These are phyloP conservation scores for Microcyclospora tardicrescens DNA, from an alignment of 2,329 filamentous ascomycete species.

Conservation along the genomic window DNA sequence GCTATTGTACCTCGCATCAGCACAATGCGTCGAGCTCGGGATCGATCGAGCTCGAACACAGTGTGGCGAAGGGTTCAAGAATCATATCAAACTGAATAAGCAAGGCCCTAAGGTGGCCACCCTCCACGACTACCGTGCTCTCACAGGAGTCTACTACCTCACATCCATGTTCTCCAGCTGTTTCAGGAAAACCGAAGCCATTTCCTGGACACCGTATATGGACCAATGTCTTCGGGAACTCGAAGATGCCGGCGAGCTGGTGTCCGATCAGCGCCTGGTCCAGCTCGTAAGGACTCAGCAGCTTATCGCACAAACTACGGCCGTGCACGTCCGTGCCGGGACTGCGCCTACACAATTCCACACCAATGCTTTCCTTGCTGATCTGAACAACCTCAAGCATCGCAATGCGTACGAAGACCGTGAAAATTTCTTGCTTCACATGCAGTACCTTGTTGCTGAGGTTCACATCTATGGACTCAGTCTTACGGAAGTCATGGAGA, in stretches of 20 bases:
- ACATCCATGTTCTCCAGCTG: slow-evolving; percentile 17
- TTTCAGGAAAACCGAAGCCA: slow-evolving; percentile 18
- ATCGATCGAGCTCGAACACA: slow-evolving; percentile 12
- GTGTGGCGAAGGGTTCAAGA: slow-evolving; percentile 8
- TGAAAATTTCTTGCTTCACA: slow-evolving; percentile 11
- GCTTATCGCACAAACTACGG: slow-evolving; percentile 13
- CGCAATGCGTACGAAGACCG: slow-evolving; percentile 6
- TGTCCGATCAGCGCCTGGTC: slow-evolving; percentile 18
- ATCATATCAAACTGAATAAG: not conserved
- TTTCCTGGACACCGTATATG: slow-evolving; percentile 16
- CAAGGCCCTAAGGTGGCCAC: slow-evolving; percentile 8
- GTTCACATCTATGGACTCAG: slow-evolving; percentile 16
- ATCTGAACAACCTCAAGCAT: slow-evolving; percentile 13
- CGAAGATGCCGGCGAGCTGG: slow-evolving; percentile 12
- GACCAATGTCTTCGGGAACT: slow-evolving; percentile 12
- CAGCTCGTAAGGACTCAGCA: slow-evolving; percentile 18
- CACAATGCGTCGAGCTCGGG: slow-evolving; percentile 15
- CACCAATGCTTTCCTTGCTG: slow-evolving; percentile 15
- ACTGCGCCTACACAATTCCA: slow-evolving; percentile 16
- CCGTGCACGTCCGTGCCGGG: slow-evolving; percentile 4
- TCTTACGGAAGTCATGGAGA: slow-evolving; percentile 15
- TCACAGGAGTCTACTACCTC: slow-evolving; percentile 17
- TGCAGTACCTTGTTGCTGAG: slow-evolving; percentile 17
- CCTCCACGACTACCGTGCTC: slow-evolving; percentile 15
- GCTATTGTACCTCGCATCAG: slow-evolving; percentile 18